Evolutionary conservation across 768 basidiomycete species (phyloP).

Genomic region (Suillus tomentosus): DNA sequence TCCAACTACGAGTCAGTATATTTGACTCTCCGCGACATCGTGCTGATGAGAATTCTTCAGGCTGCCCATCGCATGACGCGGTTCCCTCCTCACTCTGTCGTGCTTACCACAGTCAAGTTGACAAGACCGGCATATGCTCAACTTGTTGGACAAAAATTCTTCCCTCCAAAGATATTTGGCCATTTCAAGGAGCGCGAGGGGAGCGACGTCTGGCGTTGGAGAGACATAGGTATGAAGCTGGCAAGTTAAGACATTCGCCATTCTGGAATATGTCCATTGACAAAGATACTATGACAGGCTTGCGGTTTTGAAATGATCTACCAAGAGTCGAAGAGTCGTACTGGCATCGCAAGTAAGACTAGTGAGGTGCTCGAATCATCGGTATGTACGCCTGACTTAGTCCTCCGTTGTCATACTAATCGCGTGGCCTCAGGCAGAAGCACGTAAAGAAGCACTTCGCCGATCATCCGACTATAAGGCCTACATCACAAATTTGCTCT

Average conservation of each 20-base stretch:
- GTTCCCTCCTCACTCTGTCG: slow-evolving; percentile 74
- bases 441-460: slow-evolving; percentile 65
- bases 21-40: not conserved
- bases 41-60: slow-evolving; percentile 41
- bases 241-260: slow-evolving; percentile 41
- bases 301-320: slow-evolving; percentile 98
- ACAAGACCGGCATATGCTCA: slow-evolving; percentile 96
- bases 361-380: slow-evolving; percentile 44
- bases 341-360: slow-evolving; percentile 37
- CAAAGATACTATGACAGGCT: slow-evolving; percentile 47
- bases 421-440: slow-evolving; percentile 49
- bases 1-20: slow-evolving; percentile 76
- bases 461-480: slow-evolving; percentile 66
- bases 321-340: slow-evolving; percentile 73
- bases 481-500: slow-evolving; percentile 68
- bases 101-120: slow-evolving; percentile 67
- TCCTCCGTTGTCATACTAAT: not conserved
- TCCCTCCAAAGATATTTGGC: slow-evolving; percentile 88
- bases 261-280: slow-evolving; percentile 2
- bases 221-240: slow-evolving; percentile 92
- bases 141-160: slow-evolving; percentile 87
- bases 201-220: slow-evolving; percentile 71
- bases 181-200: slow-evolving; percentile 65
- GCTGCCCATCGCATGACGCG: slow-evolving; percentile 87
- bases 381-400: slow-evolving; percentile 38